Percentiles rank a stretch among this genome's conserved stretches.
Evolutionary conservation across 2,329 filamentous ascomycete species (phyloP).

Genomic region (Didymosphaeria variabile): DNA sequence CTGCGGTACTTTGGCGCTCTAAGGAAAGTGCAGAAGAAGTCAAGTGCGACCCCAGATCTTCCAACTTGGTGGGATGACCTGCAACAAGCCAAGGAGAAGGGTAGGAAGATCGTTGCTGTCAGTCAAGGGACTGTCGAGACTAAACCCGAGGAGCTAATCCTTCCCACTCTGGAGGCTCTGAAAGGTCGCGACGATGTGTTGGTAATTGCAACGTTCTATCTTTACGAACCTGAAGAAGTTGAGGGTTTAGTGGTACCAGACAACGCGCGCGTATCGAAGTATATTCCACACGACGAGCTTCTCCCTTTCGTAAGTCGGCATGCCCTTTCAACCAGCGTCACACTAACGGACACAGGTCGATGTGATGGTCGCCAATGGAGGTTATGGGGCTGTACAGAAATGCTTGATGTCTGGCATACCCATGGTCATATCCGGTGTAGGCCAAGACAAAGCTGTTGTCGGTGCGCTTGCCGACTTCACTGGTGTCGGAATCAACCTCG

Average conservation of each 20-base stretch:
- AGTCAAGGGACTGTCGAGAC: conserved; percentile 58
- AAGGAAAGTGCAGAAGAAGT: conserved; percentile 18
- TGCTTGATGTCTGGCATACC: conserved; percentile 58
- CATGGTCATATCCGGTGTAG: conserved; percentile 57
- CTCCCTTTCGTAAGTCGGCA: conserved; percentile 43
- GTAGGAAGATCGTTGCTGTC: conserved; percentile 55
- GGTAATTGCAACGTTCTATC: conserved; percentile 49
- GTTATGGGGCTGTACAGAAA: conserved; percentile 60
- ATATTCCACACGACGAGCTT: conserved; percentile 59
- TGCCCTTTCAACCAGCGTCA: neutral
- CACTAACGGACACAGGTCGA: conserved; percentile 33
- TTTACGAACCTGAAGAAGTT: conserved; percentile 37
- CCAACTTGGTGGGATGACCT: conserved; percentile 61
- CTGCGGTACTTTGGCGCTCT: conserved; percentile 56
- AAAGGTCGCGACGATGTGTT: conserved; percentile 53
- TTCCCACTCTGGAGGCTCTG: conserved; percentile 58
- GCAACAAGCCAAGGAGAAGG: conserved; percentile 49
- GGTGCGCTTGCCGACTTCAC: conserved; percentile 54
- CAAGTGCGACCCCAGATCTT: conserved; percentile 24
- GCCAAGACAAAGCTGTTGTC: conserved; percentile 53
- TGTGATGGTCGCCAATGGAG: conserved; percentile 60
- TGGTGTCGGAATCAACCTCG: conserved; percentile 58
- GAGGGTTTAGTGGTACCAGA: conserved; percentile 39
- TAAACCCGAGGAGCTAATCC: conserved; percentile 54
- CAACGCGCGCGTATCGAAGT: conserved; percentile 58